Evolutionary conservation across 495 filamentous ascomycete genomes (phyloP).

Genomic region (Xanthoparmelia taractica): DNA sequence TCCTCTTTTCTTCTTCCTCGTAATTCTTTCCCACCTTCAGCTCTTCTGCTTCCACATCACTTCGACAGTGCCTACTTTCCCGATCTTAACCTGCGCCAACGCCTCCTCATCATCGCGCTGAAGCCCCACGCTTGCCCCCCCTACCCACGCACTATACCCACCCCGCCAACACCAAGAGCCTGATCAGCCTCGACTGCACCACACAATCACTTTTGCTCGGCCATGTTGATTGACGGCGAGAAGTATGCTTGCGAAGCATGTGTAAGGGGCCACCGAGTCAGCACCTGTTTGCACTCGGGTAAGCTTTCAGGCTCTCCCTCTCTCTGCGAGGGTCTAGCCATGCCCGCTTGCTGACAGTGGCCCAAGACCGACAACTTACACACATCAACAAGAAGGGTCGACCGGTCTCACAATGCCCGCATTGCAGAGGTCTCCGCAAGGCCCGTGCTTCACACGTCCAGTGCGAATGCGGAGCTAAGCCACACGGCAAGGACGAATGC

Average conservation of each 20-base stretch:
- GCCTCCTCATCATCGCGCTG: background rate
- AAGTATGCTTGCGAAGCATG: constrained; percentile 92
- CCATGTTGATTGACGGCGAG: constrained; percentile 80
- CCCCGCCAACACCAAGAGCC: constrained; percentile 1
- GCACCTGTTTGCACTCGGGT: constrained; percentile 89
- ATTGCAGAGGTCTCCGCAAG: constrained; percentile 96
- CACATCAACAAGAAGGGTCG: constrained; percentile 99
- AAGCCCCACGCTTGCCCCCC: background rate
- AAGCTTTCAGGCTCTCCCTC: constrained; percentile 37
- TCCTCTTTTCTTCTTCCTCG: background rate
- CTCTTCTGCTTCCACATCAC: too few species aligned
- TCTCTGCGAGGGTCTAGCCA: constrained; percentile 27
- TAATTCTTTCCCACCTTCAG: background rate
- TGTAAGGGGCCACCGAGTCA: constrained; percentile 87
- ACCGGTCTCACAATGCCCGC: constrained; percentile 95
- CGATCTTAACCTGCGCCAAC: background rate
- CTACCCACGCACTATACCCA: background rate
- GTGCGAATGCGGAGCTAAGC: constrained; percentile 95
- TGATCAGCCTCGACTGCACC: background rate
- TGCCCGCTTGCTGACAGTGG: constrained; percentile 28
- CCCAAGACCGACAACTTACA: constrained; percentile 77
- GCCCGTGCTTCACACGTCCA: constrained; percentile 91
- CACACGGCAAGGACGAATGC: constrained; percentile 58
- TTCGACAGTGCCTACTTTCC: background rate
- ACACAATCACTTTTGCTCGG: background rate